These are phyloP conservation scores for Catharanthus roseus DNA, from an alignment of 257 asterid species.

Conservation along the genomic window DNA sequence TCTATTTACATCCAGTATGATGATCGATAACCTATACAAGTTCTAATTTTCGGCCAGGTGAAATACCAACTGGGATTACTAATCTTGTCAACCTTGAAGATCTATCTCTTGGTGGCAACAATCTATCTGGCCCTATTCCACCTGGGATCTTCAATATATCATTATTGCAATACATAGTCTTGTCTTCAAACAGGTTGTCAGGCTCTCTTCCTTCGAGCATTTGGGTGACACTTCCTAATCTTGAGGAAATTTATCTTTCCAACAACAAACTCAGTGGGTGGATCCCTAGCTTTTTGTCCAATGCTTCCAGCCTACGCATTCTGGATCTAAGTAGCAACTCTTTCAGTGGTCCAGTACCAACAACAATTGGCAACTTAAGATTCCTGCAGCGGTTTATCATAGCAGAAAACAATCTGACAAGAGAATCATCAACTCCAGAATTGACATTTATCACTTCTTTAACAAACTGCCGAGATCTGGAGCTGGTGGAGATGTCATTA, in stretches of 20 bases:
- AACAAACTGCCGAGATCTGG: constrained; percentile 36
- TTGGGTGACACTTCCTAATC: constrained; percentile 15
- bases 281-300: constrained; percentile 36
- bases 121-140: constrained; percentile 8
- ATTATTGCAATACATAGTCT: constrained; percentile 3
- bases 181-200: constrained; percentile 26
- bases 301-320: constrained; percentile 34
- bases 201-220: constrained; percentile 37
- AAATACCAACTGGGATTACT: constrained; percentile 27
- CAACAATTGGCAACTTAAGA: constrained; percentile 30
- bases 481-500: constrained; percentile 13
- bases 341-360: constrained; percentile 38
- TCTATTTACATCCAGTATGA: neutral
- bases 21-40: neutral
- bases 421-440: constrained; percentile 26
- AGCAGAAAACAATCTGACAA: constrained; percentile 39
- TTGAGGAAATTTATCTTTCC: neutral
- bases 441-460: constrained; percentile 36
- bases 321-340: constrained; percentile 20
- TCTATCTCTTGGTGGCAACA: constrained; percentile 1
- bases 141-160: constrained; percentile 27
- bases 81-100: constrained; percentile 9
- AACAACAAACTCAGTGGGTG: constrained; percentile 35
- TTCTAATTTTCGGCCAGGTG: constrained; percentile 10
- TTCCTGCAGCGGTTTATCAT: constrained; percentile 18